Base-by-base conservation (phyloP, 2,329 filamentous ascomycete species). In the Aureobasidium sp. region DNA sequence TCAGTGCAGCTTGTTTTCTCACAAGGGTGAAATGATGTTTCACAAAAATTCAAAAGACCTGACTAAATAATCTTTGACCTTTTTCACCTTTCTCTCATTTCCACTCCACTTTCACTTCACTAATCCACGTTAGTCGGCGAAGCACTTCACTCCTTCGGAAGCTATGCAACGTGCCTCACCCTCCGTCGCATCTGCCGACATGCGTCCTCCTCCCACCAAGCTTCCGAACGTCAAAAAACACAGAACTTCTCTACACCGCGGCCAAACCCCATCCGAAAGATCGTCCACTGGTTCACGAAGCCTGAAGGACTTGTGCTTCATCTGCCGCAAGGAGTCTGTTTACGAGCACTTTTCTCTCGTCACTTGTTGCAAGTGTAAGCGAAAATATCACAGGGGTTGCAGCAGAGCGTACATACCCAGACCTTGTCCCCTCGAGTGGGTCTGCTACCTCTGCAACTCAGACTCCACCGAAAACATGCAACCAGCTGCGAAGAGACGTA, bases 31-130 rank as follows among this genome's bases (percentile, higher is more conserved):
- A 62, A 63, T 77, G 75, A 76, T 67, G 75, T 74, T 71, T 83
- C 79, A 83, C 73, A 73, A 54, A 81, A 83, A 88, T 85, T 88
- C 85, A 88, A 89, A 89, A 86, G 89, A 21, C 82, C 86, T 89
- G 86, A 89, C 80, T 78, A 25, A 34, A 16, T n/a, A 41, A 41
- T 41, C 21, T 42, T 42, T 59, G 42, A 30, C 7, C 37, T 37
- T 36, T n/a, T 32, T 30, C 53, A 37, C 15, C 9, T 29, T 27
- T 45, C 21, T 30, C 32, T 9, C n/a, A 21, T 49, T 29, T 16
- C 32, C 1, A 37, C 11, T 34, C 21, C 29, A 11, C 34, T 5
- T 27, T 21, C 59, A 47, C 13, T 29, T 32, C 29, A 47, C 61
- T 54, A 34, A 37, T 21, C 15, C 30, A 21, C 36, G n/a, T 36